Percentiles rank a stretch among this genome's conserved stretches.
phyloP scores from a whole-genome alignment of 805 yeast species.

The Candida namnaoensis region DNA sequence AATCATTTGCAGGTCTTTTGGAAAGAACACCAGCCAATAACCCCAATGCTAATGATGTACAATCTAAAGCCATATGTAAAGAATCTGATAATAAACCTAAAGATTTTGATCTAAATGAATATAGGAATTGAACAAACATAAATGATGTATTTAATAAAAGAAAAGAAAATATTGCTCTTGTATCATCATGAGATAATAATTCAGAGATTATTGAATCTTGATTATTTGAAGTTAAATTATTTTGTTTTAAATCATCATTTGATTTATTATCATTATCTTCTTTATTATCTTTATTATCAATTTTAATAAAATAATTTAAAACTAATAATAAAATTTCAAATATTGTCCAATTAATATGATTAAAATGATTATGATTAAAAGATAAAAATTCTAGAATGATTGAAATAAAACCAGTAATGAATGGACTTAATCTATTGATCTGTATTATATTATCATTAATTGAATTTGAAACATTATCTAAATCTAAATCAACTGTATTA shows the following conservation, averaged over 20 bases:
- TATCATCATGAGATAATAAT: conserved; percentile 43
- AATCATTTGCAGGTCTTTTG: conserved; percentile 50
- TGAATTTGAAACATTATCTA: no score
- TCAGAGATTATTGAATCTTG: conserved; percentile 8
- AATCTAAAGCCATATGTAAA: conserved; percentile 93
- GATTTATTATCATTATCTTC: neutral
- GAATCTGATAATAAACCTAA: conserved; percentile 89
- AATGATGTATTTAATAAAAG: conserved; percentile 79
- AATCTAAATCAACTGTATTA: conserved; percentile 6
- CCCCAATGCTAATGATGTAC: conserved; percentile 84
- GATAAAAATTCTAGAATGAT: conserved; percentile 25
- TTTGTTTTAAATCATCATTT: neutral
- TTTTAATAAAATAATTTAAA: conserved; percentile 6
- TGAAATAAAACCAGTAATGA: conserved; percentile 21
- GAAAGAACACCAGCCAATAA: conserved; percentile 71
- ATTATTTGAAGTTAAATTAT: no score
- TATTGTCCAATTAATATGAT: conserved; percentile 3
- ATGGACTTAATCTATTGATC: conserved; percentile 8
- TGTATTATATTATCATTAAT: neutral
- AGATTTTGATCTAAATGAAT: conserved; percentile 89
- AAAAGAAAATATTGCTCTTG: conserved; percentile 84
- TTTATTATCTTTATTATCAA: conserved; percentile 3
- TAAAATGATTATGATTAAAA: conserved; percentile 13
- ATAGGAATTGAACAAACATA: conserved; percentile 89
- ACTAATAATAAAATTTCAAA: conserved; percentile 8